Base-by-base conservation (phyloP, 2,329 filamentous ascomycete genomes). In the Hymenoscyphus occultus region DNA sequence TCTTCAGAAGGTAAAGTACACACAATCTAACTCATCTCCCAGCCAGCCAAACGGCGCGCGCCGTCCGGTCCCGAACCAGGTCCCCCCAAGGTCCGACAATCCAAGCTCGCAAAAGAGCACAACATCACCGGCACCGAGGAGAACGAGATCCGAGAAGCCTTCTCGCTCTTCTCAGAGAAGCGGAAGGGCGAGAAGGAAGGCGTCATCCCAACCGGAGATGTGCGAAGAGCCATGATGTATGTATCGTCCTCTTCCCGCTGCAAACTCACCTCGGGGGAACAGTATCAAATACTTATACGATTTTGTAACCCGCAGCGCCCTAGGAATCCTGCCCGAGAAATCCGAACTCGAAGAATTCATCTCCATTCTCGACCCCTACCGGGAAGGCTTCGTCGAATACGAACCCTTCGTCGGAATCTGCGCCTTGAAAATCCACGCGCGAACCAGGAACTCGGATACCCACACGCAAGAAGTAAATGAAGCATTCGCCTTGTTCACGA, bases 81-180 rank as follows among this genome's bases (percentile, higher is more conserved):
- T 7, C 64, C 75, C 13, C 73, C 80, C 39, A 77, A 80, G 75
- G 79, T 81, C 63, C 90, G 90, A 68, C 87, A 87, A 74, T 96
- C 93, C 65, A 96, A 93, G 77, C 91, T 97, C 72, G 94, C 94
- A 39, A 94, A 93, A 79, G 92, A 97, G 75, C 88, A 97, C 83
- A 89, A 93, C 77, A 87, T 98, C 74, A 89, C 87, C 14, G 90
- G 88, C 51, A 86, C 90, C 69, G 90, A 97, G 78, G 94, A 98
- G 79, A 84, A 85, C 71, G 93, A 97, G 79, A 97, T 99, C 75
- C 88, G 87, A 73, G 93, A 97, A 77, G 93, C 93, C 14, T 98
- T 95, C 77, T 83, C 85, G 28, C 84, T 98, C 7, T 99, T 98
- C 76, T 81, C 88, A 1, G 84, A 90, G 70, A 86, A 88, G 42